Percentiles rank a stretch among this genome's conserved stretches.
Conservation (phyloP, 805 yeast species). For the Groenewaldozyma tartarivorans region DNA sequence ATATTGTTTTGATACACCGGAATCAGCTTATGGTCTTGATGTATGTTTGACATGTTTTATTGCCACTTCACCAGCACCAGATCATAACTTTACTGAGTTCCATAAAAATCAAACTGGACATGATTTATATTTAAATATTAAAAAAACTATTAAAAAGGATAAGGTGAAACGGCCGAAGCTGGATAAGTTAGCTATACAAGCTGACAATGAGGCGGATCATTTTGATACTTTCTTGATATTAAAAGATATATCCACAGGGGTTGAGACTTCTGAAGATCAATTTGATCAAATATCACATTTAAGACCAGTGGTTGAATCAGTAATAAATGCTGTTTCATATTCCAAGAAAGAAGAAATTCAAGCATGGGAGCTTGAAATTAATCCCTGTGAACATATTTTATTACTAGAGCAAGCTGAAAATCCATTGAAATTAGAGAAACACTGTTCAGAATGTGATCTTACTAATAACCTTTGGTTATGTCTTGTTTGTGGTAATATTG, state of each 20-base stretch:
- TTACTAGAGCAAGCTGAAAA: conserved; percentile 38
- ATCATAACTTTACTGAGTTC: conserved; percentile 47
- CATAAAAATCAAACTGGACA: conserved; percentile 51
- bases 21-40: conserved; percentile 50
- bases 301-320: conserved; percentile 30
- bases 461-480: conserved; percentile 86
- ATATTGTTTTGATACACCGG: conserved; percentile 69
- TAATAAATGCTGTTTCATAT: conserved; percentile 51
- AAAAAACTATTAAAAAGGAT: conserved; percentile 27
- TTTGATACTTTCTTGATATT: conserved; percentile 39
- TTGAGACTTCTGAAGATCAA: conserved; percentile 7
- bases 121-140: conserved; percentile 48
- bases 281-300: conserved; percentile 16
- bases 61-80: conserved; percentile 48
- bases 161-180: conserved; percentile 36
- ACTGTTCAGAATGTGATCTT: conserved; percentile 37
- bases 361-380: conserved; percentile 86
- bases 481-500: conserved; percentile 78
- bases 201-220: conserved; percentile 51
- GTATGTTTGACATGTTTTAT: conserved; percentile 62
- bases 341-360: conserved; percentile 58
- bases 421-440: conserved; percentile 8
- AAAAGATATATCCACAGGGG: conserved; percentile 29
- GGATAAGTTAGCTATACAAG: conserved; percentile 58
- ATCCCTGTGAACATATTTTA: conserved; percentile 68